Base-by-base conservation (phyloP, 306 rosid genomes). In the Cicer arietinum region DNA sequence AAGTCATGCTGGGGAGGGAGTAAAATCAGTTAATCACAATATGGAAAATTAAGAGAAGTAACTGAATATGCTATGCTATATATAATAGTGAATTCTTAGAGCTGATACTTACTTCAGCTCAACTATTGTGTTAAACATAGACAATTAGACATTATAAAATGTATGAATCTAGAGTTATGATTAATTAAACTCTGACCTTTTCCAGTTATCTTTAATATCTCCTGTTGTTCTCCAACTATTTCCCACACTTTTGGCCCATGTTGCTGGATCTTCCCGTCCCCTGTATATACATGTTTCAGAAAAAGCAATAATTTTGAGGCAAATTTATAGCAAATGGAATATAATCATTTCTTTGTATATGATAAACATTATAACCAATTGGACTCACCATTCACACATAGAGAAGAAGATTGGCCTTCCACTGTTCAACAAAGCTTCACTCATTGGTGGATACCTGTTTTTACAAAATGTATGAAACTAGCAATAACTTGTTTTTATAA, bases 361-460 rank as follows among this genome's bases (percentile, higher is more conserved):
- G 11, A 79, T 3, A 54, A 63, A 40, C 69, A 79, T 39, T 25
- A 20, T 47, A 12, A 16, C 20, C 1, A 41, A 17, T 45, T 10
- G 6, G n/a, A 69, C 89, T 90, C 22, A 90, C 95, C 95, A 86
- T 84, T 87, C 95, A 25, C 95, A 90, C 8, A 90, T 42, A 11
- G 95, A 90, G 64, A 76, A 86, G 75, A 87, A 81, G 69, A 90
- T 88, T 4, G 84, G 58, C 45, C 90, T 76, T 57, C 88, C 84
- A 48, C 88, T 42, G 1, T 73, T 86, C 45, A 76, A 41, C 10
- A 90, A 74, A 53, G 95, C 95, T 74, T 71, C 45, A 71, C 82
- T 80, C 95, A 90, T 90, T 67, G 62, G 79, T 1, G 92, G 92
- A 18, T 90, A 90, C 82, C 95, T 90, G 56, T 59, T 46, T 46